Conservation (phyloP, 2,329 filamentous ascomycete genomes). For the Paraconiothyrium brasiliense region DNA sequence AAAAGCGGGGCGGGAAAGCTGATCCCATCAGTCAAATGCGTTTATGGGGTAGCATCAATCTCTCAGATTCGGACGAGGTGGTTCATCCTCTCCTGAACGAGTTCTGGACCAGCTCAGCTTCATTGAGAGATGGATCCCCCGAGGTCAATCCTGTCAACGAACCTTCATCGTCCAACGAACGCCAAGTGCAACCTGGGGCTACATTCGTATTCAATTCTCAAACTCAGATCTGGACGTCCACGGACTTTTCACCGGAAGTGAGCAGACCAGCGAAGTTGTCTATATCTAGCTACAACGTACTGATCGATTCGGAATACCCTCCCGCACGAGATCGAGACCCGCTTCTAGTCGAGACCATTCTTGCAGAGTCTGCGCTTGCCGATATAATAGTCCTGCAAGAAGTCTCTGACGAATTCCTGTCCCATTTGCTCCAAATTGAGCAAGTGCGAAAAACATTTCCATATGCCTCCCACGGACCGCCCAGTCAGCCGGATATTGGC, state of each 20-base stretch:
- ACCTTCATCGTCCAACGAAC: slow-evolving; percentile 10
- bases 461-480: slow-evolving; percentile 67
- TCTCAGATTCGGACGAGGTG: slow-evolving; percentile 15
- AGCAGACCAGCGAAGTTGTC: slow-evolving; percentile 30
- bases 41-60: slow-evolving; percentile 63
- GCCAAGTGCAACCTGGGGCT: slow-evolving; percentile 31
- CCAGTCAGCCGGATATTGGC: slow-evolving; percentile 60
- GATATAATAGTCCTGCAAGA: slow-evolving; percentile 65
- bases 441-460: slow-evolving; percentile 61
- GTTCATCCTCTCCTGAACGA: slow-evolving; percentile 10
- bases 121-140: not conserved
- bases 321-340: slow-evolving; percentile 49
- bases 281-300: slow-evolving; percentile 56
- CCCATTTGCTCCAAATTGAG: slow-evolving; percentile 60
- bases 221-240: slow-evolving; percentile 35
- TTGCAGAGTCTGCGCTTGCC: slow-evolving; percentile 43
- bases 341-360: slow-evolving; percentile 46
- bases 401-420: slow-evolving; percentile 71
- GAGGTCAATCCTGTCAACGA: slow-evolving; percentile 9
- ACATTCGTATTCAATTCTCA: slow-evolving; percentile 44
- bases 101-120: slow-evolving; percentile 19
- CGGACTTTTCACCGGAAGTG: not conserved
- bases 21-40: slow-evolving; percentile 61
- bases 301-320: slow-evolving; percentile 52
- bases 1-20: slow-evolving; percentile 45